These are phyloP conservation scores for Pleurotus giganteus DNA, from an alignment of 768 basidiomycete species.

Conservation along the genomic window DNA sequence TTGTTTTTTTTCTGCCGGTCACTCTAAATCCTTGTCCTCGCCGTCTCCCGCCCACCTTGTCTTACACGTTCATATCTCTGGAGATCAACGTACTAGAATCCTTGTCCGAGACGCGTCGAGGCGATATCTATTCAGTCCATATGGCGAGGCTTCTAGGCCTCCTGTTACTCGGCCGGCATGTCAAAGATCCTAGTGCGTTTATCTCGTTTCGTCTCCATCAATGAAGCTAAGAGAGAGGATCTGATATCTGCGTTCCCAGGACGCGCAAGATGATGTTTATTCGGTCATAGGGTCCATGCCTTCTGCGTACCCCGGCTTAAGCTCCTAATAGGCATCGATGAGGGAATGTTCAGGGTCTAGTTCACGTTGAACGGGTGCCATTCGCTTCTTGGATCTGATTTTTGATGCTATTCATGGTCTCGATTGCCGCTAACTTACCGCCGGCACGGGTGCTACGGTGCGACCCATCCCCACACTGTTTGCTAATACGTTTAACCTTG, in stretches of 20 bases:
- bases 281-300: background rate
- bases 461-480: background rate
- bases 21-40: too few relatives aligned
- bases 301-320: background rate
- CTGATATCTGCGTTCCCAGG: background rate
- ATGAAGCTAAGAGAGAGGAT: background rate
- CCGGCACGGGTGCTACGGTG: background rate
- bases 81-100: too few relatives aligned
- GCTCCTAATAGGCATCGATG: slow-evolving; percentile 1
- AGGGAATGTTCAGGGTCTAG: background rate
- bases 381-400: background rate
- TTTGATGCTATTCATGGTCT: background rate
- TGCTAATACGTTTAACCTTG: background rate
- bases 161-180: too few relatives aligned
- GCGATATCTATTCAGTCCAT: too few relatives aligned
- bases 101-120: too few relatives aligned
- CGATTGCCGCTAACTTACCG: background rate
- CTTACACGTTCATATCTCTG: too few relatives aligned
- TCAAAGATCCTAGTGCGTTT: background rate
- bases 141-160: too few relatives aligned
- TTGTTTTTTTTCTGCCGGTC: too few relatives aligned
- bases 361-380: background rate
- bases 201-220: background rate
- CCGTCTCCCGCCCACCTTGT: too few relatives aligned
- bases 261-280: background rate